Evolutionary conservation across 1,284 basidiomycete species (phyloP).

Genomic region (Ganoderma meredithae): DNA sequence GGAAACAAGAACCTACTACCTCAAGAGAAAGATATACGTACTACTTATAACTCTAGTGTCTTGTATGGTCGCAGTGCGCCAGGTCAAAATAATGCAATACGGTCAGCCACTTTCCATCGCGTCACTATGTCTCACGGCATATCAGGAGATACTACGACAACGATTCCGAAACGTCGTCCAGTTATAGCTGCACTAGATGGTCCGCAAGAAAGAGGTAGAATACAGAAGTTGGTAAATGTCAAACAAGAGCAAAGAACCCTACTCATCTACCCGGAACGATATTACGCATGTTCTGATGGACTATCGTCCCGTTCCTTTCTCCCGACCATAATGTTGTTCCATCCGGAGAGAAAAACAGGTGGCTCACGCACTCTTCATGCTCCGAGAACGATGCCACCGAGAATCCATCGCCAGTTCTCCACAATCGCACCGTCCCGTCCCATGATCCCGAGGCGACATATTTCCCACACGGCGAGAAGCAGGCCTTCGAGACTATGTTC

Average conservation of each 20-base stretch:
- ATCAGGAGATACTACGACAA: background rate
- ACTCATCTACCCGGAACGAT: background rate
- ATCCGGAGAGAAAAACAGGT: background rate
- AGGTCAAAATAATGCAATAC: background rate
- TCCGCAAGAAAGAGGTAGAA: background rate
- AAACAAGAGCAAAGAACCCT: background rate
- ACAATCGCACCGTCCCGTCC: conserved; percentile 5
- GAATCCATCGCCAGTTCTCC: background rate
- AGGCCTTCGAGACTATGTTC: background rate
- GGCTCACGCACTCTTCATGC: background rate
- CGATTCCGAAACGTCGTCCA: background rate
- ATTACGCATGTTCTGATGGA: background rate
- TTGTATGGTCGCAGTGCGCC: too few relatives aligned
- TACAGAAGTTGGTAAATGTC: background rate
- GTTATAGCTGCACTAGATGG: background rate
- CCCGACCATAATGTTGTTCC: conserved; percentile 7
- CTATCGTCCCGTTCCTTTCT: background rate
- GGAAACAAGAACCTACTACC: background rate
- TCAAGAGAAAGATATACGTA: too few relatives aligned
- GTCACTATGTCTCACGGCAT: background rate
- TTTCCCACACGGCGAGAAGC: conserved; percentile 8
- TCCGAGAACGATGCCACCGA: conserved; percentile 2
- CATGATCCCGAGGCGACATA: conserved; percentile 1
- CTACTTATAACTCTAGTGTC: too few relatives aligned
- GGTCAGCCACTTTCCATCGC: background rate